Conservation (phyloP, 305 asterid species). For the Solanum hybrid region DNA sequence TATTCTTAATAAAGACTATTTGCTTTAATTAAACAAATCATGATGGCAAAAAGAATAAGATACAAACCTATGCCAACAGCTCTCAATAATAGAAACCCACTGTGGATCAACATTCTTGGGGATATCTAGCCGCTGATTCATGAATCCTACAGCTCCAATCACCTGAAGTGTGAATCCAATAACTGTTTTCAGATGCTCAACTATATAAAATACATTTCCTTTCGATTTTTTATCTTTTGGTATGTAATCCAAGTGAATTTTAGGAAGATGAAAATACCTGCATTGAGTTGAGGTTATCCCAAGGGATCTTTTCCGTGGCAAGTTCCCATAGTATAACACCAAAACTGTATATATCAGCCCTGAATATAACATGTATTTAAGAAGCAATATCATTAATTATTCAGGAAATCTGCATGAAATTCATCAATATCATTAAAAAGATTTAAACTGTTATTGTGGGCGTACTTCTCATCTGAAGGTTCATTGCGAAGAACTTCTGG, state of each 20-base stretch:
- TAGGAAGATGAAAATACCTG: constrained; percentile 43
- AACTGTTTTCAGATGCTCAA: background rate
- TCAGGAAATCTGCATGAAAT: background rate
- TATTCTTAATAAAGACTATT: background rate
- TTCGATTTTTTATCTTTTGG: background rate
- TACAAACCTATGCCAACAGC: constrained; percentile 77
- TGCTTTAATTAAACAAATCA: background rate
- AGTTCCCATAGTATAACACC: constrained; percentile 98
- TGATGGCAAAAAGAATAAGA: background rate
- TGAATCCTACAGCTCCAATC: constrained; percentile 94
- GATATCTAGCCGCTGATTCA: constrained; percentile 80
- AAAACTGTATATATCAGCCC: constrained; percentile 87
- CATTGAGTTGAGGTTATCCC: constrained; percentile 90
- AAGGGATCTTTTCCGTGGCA: constrained; percentile 79
- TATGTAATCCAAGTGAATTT: background rate
- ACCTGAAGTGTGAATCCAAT: constrained; percentile 40
- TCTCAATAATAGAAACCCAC: constrained; percentile 75
- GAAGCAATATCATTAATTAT: background rate
- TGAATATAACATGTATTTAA: constrained; percentile 22
- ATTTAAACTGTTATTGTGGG: background rate
- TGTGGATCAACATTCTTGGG: constrained; percentile 69
- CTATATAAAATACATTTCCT: background rate
- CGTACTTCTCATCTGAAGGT: constrained; percentile 87
- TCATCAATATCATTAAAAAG: background rate
- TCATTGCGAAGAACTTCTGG: constrained; percentile 98